Evolutionary conservation across 768 basidiomycete genomes (phyloP).

Genomic region (Harrya chromipes): DNA sequence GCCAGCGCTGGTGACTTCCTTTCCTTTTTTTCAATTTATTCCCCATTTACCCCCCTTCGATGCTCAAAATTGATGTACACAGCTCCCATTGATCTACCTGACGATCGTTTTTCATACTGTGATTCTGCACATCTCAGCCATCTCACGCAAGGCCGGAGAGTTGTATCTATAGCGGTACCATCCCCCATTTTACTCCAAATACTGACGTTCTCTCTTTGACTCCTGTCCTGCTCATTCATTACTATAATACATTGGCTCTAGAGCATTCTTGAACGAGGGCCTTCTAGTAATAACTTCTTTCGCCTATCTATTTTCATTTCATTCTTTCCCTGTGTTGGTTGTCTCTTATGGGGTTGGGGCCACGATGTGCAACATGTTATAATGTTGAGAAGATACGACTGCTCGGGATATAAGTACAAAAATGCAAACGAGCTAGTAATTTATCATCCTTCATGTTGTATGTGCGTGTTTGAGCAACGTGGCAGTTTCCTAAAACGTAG

Average conservation of each 20-base stretch:
- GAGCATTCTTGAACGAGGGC: constrained; percentile 1
- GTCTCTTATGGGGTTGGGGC: no score
- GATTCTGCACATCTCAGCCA: constrained; percentile 6
- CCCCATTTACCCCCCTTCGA: not conserved
- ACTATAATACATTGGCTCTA: constrained; percentile 1
- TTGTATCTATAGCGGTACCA: constrained; percentile 9
- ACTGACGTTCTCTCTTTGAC: not conserved
- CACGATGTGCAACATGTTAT: no score
- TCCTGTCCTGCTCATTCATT: not conserved
- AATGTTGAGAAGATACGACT: no score
- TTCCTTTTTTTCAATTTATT: not conserved
- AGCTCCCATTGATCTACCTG: not conserved
- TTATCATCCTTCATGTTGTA: constrained; percentile 15
- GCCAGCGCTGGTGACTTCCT: not conserved
- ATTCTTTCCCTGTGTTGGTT: not conserved
- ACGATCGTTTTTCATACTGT: not conserved
- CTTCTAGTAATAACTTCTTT: no score
- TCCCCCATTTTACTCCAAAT: not conserved
- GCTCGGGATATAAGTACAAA: no score
- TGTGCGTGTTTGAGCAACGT: constrained; percentile 28
- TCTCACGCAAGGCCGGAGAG: constrained; percentile 7
- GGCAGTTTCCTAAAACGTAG: not conserved
- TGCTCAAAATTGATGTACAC: not conserved
- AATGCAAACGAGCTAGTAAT: no score
- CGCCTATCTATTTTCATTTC: not conserved